phyloP scores from a whole-genome alignment of 2,329 filamentous ascomycete species.

The Xylariomycetidae sp. region DNA sequence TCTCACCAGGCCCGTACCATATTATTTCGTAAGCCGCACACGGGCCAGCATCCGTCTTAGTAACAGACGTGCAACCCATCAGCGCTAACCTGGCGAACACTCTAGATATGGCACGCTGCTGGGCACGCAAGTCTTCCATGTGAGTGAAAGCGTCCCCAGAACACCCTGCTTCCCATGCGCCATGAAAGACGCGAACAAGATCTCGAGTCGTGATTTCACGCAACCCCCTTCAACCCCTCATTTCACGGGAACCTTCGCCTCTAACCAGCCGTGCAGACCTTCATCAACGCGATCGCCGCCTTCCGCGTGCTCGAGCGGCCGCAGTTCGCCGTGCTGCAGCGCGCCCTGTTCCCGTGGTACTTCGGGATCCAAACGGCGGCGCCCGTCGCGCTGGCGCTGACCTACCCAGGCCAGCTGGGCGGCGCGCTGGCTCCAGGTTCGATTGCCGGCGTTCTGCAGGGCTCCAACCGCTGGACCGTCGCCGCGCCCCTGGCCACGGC shows the following conservation, averaged over 20 bases:
- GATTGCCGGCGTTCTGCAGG: conserved; percentile 51
- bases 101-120: conserved; percentile 79
- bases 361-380: conserved; percentile 76
- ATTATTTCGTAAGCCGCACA: conserved; percentile 56
- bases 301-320: conserved; percentile 72
- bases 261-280: conserved; percentile 54
- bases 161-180: too few species aligned
- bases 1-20: conserved; percentile 67
- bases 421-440: conserved; percentile 34
- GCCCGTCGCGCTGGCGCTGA: conserved; percentile 68
- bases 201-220: too few species aligned
- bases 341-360: conserved; percentile 79
- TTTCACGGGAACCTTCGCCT: too few species aligned
- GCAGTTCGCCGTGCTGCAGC: conserved; percentile 76
- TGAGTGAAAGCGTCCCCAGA: too few species aligned
- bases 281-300: conserved; percentile 66
- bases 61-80: too few species aligned
- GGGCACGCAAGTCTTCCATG: conserved; percentile 82
- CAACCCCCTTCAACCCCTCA: too few species aligned
- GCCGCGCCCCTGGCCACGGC: conserved; percentile 64
- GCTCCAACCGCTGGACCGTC: conserved; percentile 56
- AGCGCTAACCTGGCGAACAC: conserved; percentile 20
- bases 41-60: conserved; percentile 5
- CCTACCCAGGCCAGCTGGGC: conserved; percentile 57
- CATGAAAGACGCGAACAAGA: too few species aligned